These are phyloP conservation scores for Acanthamoeba royreba DNA, from an alignment of 208 protist genomes.

Conservation along the genomic window DNA sequence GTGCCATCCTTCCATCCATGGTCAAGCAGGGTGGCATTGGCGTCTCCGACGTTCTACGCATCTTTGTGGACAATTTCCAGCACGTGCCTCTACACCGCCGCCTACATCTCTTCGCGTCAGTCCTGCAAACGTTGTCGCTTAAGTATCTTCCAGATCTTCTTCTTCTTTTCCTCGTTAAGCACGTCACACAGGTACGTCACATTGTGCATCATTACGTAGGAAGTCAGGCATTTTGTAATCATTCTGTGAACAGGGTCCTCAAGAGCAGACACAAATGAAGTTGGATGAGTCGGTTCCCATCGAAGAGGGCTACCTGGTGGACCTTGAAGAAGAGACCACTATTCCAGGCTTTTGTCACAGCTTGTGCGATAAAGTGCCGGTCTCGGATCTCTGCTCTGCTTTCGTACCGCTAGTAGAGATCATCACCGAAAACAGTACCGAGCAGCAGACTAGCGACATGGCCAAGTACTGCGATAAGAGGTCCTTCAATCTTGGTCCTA, in stretches of 20 bases:
- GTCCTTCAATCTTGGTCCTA: not conserved
- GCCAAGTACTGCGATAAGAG: not conserved
- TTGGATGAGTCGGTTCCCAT: not conserved
- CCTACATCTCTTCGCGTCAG: not conserved
- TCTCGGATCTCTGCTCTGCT: not conserved
- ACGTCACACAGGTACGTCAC: not conserved
- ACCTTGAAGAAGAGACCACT: not conserved
- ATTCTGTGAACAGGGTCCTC: not conserved
- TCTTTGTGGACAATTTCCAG: constrained; percentile 37
- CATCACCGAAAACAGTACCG: not conserved
- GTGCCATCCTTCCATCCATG: constrained; percentile 5
- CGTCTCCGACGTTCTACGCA: not conserved
- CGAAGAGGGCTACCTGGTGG: not conserved
- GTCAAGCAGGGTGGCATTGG: constrained; percentile 26
- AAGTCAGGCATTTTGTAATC: not conserved
- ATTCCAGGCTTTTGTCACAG: constrained; percentile 41
- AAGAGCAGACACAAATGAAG: not conserved
- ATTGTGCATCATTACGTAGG: not conserved
- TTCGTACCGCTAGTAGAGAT: not conserved
- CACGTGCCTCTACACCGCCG: constrained; percentile 17
- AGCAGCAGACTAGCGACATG: not conserved
- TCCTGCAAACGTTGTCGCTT: constrained; percentile 31
- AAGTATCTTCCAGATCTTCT: not conserved
- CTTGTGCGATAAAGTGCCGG: constrained; percentile 4
- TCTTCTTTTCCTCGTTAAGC: constrained; percentile 12